Base-by-base conservation (phyloP, 208 protist species). In the Zelonia costaricensis region DNA sequence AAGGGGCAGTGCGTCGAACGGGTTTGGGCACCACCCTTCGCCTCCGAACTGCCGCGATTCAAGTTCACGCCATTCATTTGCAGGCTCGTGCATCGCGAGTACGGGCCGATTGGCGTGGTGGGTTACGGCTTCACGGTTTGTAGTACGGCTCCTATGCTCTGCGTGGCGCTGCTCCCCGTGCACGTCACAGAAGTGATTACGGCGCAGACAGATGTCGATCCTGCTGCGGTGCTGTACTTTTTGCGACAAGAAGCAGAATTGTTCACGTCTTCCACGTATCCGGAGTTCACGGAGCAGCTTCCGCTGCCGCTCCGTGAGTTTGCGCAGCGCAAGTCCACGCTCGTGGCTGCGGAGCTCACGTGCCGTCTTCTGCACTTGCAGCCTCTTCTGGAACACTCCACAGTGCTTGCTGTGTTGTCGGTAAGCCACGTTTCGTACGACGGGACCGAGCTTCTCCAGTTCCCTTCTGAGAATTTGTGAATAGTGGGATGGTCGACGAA, bases 61-160 rank as follows among this genome's bases (percentile, higher is more conserved):
- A 30, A 22, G 1, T 57, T 44, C 36, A 57, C 51, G 4, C 51
- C 51, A 0, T 57, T 57, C 28, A 35, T 30, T 15, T 57, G 35
- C 35, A 57, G 30, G 27, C 43, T 57, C 43, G 15, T 57, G 4
- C 51, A 57, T 42, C 51, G 51, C 0, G 20, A 15, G 36, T 5
- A 57, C 9, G 51, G 51, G 16, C 51, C 51, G 1, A 44, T 57
- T 15, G 51, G 51, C 1, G 27, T 40, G 39, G 51, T 57, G 12
- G 51, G 35, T 9, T 57, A 44, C n/a, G 23, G 33, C 0, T 42
- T 57, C 25, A 18, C 5, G 16, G n/a, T 57, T 36, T 43, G 22
- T 20, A 57, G 51, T 6, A 44, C 10, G 3, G 12, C 10, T 10
- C 51, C 51, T 39, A 16, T 27, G 18, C 25, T 57, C 4, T 30